phyloP scores from a whole-genome alignment of 1,139 yeast genomes.

The Maudiozyma humilis region DNA sequence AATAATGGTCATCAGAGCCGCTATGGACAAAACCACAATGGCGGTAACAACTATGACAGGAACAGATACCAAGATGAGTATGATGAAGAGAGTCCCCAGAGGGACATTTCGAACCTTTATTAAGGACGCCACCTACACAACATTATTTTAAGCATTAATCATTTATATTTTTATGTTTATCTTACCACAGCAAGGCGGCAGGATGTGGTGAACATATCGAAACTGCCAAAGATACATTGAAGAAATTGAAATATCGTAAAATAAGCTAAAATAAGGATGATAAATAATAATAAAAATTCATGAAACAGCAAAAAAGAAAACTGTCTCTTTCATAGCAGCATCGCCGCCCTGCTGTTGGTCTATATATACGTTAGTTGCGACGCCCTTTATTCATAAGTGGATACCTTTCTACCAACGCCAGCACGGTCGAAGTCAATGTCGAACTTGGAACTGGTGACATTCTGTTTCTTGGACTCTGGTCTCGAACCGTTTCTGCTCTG shows the following conservation, averaged over 20 bases:
- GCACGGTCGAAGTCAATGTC: slow-evolving; percentile 35
- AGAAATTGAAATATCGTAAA: too few relatives aligned
- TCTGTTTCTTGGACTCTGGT: slow-evolving; percentile 17
- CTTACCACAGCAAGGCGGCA: not conserved
- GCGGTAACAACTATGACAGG: not conserved
- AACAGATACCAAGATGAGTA: slow-evolving; percentile 3
- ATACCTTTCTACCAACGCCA: slow-evolving; percentile 33
- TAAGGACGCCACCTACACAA: not conserved
- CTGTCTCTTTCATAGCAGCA: not conserved
- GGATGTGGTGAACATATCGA: too few relatives aligned
- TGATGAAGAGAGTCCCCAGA: not conserved
- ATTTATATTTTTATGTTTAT: too few relatives aligned
- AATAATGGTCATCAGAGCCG: not conserved
- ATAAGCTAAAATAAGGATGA: too few relatives aligned
- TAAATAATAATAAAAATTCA: not conserved
- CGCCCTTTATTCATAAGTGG: slow-evolving; percentile 18
- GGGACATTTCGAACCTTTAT: slow-evolving; percentile 11
- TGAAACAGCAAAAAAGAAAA: not conserved
- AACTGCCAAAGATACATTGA: too few relatives aligned
- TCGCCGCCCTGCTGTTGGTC: not conserved
- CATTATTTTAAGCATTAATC: not conserved
- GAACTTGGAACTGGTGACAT: slow-evolving; percentile 27
- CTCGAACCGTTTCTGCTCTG: slow-evolving; percentile 4
- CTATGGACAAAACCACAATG: not conserved
- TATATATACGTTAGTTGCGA: not conserved